Base-by-base conservation (phyloP, 208 protist species). In the Leishmania tarentolae region DNA sequence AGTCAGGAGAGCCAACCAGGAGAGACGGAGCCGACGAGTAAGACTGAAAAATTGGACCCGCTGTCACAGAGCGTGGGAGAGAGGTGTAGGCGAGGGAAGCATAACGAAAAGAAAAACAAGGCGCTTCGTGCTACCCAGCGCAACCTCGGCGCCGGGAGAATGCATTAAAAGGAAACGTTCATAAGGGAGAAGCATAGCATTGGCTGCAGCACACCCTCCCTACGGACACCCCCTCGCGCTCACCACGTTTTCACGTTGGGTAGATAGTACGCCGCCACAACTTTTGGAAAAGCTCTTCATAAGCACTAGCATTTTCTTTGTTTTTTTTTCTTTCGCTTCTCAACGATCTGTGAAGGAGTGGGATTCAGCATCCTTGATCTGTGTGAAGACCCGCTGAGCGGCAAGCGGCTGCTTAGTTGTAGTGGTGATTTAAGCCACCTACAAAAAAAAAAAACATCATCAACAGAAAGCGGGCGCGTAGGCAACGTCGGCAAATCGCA, bases 161-260 rank as follows among this genome's bases (percentile, higher is more conserved):
- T 63, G 42, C 15, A 37, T 2, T 68, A 35, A 40, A 17, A 31
- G 15, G 4, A 68, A 68, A 35, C 11, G 13, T 8, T 3, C 31
- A 69, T 21, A 56, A 85, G 59, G 46, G 35, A 82, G 37, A 37
- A 75, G 65, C 13, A 24, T 21, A 69, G 24, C 72, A 42, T 9
- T 21, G 21, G 31, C 7, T 24, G 52, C 35, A 65, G 28, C 35
- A 21, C 46, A 44, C 61, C n/a, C 31, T 40, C 61, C 40, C 61
- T 19, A 40, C 61, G 61, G 61, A 31, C 61, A 68, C 0, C 61
- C 31, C 61, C 61, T 68, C 31, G 13, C 40, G 31, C 8, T 68
- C 31, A 21, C 31, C 61, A 68, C 31, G 13, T 68, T 68, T 68
- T 31, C n/a, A 24, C 61, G 61, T 28, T 4, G 61, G 17, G 31